These are phyloP conservation scores for Microcyclospora tardicrescens DNA, from an alignment of 2,329 filamentous ascomycete species.

Conservation along the genomic window DNA sequence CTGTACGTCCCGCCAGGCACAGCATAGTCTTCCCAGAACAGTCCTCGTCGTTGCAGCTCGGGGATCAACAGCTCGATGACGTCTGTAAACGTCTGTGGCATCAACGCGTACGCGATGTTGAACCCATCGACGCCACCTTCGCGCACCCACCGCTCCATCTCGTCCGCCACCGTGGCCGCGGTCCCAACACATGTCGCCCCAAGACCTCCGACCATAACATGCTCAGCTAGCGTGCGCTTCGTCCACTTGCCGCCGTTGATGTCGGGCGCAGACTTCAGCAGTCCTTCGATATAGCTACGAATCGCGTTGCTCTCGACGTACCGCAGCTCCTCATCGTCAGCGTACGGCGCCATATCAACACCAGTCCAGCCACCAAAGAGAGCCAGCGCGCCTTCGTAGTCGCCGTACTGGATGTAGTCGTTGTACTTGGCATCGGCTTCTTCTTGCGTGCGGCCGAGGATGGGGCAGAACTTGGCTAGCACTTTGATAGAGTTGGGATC, in stretches of 20 bases:
- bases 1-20: constrained; percentile 47
- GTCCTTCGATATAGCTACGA: constrained; percentile 41
- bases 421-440: constrained; percentile 52
- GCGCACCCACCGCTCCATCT: constrained; percentile 52
- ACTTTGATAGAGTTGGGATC: constrained; percentile 53
- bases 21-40: constrained; percentile 43
- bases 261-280: constrained; percentile 44
- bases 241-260: constrained; percentile 52
- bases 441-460: constrained; percentile 52
- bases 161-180: constrained; percentile 50
- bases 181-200: constrained; percentile 54
- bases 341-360: constrained; percentile 48
- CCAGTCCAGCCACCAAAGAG: constrained; percentile 66
- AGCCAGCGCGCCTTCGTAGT: constrained; percentile 53
- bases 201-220: constrained; percentile 55
- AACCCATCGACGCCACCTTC: constrained; percentile 64
- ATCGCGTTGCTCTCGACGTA: constrained; percentile 51
- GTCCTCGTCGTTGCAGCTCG: constrained; percentile 45
- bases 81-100: constrained; percentile 55
- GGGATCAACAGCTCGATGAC: constrained; percentile 53
- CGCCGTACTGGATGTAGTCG: constrained; percentile 49
- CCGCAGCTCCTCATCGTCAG: constrained; percentile 50
- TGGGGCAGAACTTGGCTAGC: constrained; percentile 50
- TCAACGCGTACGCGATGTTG: constrained; percentile 58
- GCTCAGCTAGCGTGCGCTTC: constrained; percentile 54